These are phyloP conservation scores for Talaromyces sp. DNA, from an alignment of 2,329 filamentous ascomycete species.

Conservation along the genomic window DNA sequence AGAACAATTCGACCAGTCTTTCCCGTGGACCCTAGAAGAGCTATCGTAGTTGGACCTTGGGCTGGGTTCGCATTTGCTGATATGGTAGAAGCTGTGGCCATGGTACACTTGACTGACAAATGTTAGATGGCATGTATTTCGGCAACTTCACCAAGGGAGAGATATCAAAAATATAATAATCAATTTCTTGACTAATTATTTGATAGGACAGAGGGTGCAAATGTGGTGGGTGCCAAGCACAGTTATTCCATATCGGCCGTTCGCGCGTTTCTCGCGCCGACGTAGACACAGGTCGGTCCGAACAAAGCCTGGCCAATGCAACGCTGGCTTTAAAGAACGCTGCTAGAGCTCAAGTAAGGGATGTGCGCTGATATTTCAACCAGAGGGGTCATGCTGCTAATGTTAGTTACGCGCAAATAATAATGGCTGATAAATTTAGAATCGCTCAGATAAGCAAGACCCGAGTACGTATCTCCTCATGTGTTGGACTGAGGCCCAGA, in stretches of 20 bases:
- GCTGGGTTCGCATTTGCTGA: background rate
- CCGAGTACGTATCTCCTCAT: background rate
- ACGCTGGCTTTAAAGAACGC: background rate
- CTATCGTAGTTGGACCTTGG: background rate
- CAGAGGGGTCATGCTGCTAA: background rate
- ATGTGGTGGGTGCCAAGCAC: background rate
- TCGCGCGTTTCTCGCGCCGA: background rate
- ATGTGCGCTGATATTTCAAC: background rate
- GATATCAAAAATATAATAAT: background rate
- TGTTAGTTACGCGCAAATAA: background rate
- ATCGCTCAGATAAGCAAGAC: background rate
- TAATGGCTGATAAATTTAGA: background rate
- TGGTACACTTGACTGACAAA: too few relatives aligned
- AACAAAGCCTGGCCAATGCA: background rate
- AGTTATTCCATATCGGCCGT: background rate
- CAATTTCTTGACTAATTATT: too few relatives aligned
- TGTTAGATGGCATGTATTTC: background rate
- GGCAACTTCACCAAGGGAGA: background rate
- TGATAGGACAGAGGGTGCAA: too few relatives aligned
- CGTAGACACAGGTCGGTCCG: background rate
- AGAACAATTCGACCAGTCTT: background rate
- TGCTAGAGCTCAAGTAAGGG: background rate
- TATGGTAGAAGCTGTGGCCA: background rate
- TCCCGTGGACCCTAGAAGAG: background rate
- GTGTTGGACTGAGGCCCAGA: too few relatives aligned